Percentiles rank a stretch among this genome's conserved stretches.
Evolutionary conservation across 2,329 filamentous ascomycete genomes (phyloP).

Genomic region (Fusarium duplospermum): DNA sequence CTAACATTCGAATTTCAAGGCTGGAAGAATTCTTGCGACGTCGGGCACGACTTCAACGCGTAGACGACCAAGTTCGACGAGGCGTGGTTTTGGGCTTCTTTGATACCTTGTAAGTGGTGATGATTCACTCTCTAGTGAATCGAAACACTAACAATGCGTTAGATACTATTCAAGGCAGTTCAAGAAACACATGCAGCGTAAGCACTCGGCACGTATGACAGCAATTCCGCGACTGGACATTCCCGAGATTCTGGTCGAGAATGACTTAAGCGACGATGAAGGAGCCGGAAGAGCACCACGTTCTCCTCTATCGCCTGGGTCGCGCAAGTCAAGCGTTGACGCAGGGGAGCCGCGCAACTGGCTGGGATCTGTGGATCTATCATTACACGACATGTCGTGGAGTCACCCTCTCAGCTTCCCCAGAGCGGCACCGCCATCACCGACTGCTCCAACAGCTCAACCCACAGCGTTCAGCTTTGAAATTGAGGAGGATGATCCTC

Average conservation of each 20-base stretch:
- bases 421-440: slow-evolving; percentile 56
- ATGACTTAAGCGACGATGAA: slow-evolving; percentile 67
- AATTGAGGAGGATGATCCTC: slow-evolving; percentile 58
- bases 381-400: slow-evolving; percentile 46
- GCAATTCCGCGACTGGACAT: slow-evolving; percentile 82
- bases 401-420: slow-evolving; percentile 67
- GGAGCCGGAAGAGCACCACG: slow-evolving; percentile 29
- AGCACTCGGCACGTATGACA: slow-evolving; percentile 81
- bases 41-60: slow-evolving; percentile 88
- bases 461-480: slow-evolving; percentile 71
- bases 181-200: slow-evolving; percentile 77
- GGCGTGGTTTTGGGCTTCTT: slow-evolving; percentile 95
- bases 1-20: slow-evolving; percentile 57
- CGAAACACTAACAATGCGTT: slow-evolving; percentile 10
- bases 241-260: slow-evolving; percentile 91
- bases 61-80: slow-evolving; percentile 92
- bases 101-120: slow-evolving; percentile 77
- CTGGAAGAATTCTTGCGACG: slow-evolving; percentile 95
- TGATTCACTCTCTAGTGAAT: too few relatives aligned
- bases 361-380: slow-evolving; percentile 58
- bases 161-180: slow-evolving; percentile 88
- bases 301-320: slow-evolving; percentile 35
- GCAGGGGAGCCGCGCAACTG: slow-evolving; percentile 55
- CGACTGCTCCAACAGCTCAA: slow-evolving; percentile 56
- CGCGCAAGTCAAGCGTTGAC: slow-evolving; percentile 41